Base-by-base conservation (phyloP, 306 rosid species). In the Parietaria judaica region DNA sequence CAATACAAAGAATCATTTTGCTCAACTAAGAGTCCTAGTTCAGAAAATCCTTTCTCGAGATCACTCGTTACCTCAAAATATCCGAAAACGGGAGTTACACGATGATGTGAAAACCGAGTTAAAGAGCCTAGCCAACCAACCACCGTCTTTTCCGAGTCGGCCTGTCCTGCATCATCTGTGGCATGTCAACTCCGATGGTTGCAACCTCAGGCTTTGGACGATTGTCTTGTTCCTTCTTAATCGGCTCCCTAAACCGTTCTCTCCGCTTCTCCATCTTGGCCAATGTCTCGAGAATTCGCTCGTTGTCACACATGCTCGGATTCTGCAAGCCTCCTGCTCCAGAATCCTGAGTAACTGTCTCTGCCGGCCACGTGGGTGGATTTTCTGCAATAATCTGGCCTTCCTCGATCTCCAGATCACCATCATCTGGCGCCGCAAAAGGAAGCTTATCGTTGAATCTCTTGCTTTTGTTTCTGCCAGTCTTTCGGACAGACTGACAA, bases 191-290 rank as follows among this genome's bases (percentile, higher is more conserved):
- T 36, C 11, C 4, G 39, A 11, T 44, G 47, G 67, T 56, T 70
- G 70, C 86, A 67, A 55, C 51, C 55, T 67, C 64, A 58, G 66
- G 73, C 75, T 55, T 65, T 66, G 60, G 59, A 65, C 63, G 67
- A 66, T 72, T 68, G 50, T 78, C 86, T 62, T 79, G 66, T 66
- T 78, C 87, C 35, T 69, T 79, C 65, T 68, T 77, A 57, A 81
- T 77, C 5, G 88, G 76, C 73, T 75, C 84, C 84, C 77, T 83
- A 73, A 86, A 86, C 65, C 95, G 90, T 65, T 86, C 90, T 77
- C 86, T 68, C 4, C 95, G 88, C 67, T 79, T 84, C 87, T 83
- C 90, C 90, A 86, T 86, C 72, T 84, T 81, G n/a, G 81, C 88
- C 66, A 79, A 64, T 39, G 83, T 70, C 64, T 70, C 90, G 34